Base-by-base conservation (phyloP, 169 alveolate species). In the Plasmodium gonderi region DNA sequence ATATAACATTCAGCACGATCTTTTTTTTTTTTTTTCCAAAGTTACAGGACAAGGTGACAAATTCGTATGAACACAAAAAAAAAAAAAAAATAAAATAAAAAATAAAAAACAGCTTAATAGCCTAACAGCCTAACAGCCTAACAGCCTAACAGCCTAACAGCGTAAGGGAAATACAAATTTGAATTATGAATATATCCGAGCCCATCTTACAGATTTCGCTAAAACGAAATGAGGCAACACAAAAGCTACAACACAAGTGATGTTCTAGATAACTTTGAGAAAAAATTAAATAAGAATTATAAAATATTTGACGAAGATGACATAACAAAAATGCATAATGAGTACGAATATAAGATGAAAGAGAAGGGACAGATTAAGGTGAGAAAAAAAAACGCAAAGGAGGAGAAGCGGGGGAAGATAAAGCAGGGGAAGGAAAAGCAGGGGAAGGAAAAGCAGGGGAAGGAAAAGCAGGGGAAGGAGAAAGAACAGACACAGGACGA, bases 241-340 rank as follows among this genome's bases (percentile, higher is more conserved):
- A 69, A 80, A 72, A 54, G 60, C 54, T 67, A 44, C 47, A 47
- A 75, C 75, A 54, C 78, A 17, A 31, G 79, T 29, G 74, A 67
- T 23, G 79, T 91, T 23, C 60, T 78, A 1, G 51, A 79, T 11
- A 91, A 79, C 29, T 79, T 91, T 38, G 91, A 91, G 17, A 64
- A 85, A 8, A 90, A 80, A 44, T 33, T 81, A 60, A 90, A 90
- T 45, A 80, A 90, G 49, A 91, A 91, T 60, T 79, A 79, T 33
- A 91, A 44, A 91, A 45, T 77, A 1, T 38, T 83, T n/a, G 75
- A 79, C 9, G 82, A 79, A 49, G 74, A n/a, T 29, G 47, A 75
- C 5, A 85, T 85, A 9, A 38, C 29, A 47, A 23, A 79, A 36
- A 80, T 93, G 93, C 64, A 94, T 42, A 36, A 83, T 76, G 60